Evolutionary conservation across 2,329 filamentous ascomycete genomes (phyloP).

Genomic region (Fonsecaea multimorphosa): DNA sequence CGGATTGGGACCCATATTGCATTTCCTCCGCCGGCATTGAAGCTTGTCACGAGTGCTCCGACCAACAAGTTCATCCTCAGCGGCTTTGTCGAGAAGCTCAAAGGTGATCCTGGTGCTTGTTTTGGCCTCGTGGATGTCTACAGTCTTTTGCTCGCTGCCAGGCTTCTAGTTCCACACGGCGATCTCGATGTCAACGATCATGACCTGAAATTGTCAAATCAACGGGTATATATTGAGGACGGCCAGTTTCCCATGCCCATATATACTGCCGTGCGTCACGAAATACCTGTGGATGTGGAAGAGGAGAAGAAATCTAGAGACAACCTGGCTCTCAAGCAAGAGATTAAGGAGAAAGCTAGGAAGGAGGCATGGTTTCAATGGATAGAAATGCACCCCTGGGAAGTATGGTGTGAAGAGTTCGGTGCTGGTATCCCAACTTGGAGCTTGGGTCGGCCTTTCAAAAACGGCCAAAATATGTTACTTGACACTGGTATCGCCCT

Average conservation of each 20-base stretch:
- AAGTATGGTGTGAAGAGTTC: conserved; percentile 94
- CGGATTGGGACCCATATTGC: conserved; percentile 88
- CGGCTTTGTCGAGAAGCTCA: conserved; percentile 88
- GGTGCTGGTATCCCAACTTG: conserved; percentile 91
- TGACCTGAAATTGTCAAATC: conserved; percentile 91
- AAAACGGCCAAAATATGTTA: conserved; percentile 70
- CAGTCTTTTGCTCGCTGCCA: conserved; percentile 80
- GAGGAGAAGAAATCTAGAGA: conserved; percentile 43
- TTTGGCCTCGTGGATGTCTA: conserved; percentile 95
- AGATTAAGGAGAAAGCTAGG: conserved; percentile 54
- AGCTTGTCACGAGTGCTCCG: conserved; percentile 81
- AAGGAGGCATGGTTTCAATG: conserved; percentile 93
- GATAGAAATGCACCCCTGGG: conserved; percentile 95
- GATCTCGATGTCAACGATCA: conserved; percentile 76
- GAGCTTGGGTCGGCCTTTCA: conserved; percentile 84
- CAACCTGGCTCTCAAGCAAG: conserved; percentile 44
- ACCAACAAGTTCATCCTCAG: conserved; percentile 91
- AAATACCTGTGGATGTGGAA: conserved; percentile 74
- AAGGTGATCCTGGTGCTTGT: conserved; percentile 76
- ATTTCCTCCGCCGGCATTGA: conserved; percentile 83
- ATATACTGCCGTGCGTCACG: conserved; percentile 92
- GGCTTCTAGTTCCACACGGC: conserved; percentile 83
- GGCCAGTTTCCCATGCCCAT: conserved; percentile 89
- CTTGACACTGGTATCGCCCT: conserved; percentile 70
- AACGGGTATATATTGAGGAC: conserved; percentile 74